A percentile compares a stretch with the other conserved stretches of the same genome.
Evolutionary conservation across 768 basidiomycete genomes (phyloP).

Genomic region (Pulveroboletus sp.): DNA sequence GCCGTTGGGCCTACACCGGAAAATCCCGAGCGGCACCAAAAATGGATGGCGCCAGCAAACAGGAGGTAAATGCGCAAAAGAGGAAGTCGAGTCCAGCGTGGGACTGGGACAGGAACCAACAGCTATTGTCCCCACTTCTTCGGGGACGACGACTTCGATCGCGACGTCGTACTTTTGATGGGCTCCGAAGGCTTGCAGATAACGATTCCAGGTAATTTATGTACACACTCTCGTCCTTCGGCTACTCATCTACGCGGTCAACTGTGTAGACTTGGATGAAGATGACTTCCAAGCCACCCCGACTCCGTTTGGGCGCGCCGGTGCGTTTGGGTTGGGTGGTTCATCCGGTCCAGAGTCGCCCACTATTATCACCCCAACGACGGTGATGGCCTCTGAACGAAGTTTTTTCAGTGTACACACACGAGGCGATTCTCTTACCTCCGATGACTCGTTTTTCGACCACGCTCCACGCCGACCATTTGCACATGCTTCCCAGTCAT

Average conservation of each 20-base stretch:
- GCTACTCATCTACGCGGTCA: background rate
- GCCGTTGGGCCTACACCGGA: too few species aligned
- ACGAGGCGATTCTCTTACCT: conserved; percentile 74
- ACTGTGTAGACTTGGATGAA: conserved; percentile 70
- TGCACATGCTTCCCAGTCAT: conserved; percentile 68
- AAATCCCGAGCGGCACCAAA: too few species aligned
- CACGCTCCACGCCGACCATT: conserved; percentile 55
- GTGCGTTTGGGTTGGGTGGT: conserved; percentile 42
- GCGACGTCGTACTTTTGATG: conserved; percentile 19
- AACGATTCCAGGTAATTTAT: conserved; percentile 41
- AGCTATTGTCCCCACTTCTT: background rate
- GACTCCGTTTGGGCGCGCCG: conserved; percentile 66
- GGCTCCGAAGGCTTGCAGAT: conserved; percentile 42
- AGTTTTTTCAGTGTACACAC: conserved; percentile 59
- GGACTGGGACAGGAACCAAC: background rate
- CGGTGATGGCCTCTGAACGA: conserved; percentile 41
- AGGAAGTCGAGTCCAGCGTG: background rate
- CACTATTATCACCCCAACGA: conserved; percentile 47
- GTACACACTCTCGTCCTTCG: background rate
- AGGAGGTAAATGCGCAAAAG: conserved; percentile 9
- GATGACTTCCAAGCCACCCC: conserved; percentile 60
- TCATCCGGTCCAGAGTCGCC: conserved; percentile 65
- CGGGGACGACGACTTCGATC: background rate
- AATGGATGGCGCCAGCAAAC: background rate
- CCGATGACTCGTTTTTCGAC: conserved; percentile 70